Percentiles rank a stretch among this genome's conserved stretches.
Conservation (phyloP, 2,329 filamentous ascomycete species). For the Fusarium sterilihyphosum region DNA sequence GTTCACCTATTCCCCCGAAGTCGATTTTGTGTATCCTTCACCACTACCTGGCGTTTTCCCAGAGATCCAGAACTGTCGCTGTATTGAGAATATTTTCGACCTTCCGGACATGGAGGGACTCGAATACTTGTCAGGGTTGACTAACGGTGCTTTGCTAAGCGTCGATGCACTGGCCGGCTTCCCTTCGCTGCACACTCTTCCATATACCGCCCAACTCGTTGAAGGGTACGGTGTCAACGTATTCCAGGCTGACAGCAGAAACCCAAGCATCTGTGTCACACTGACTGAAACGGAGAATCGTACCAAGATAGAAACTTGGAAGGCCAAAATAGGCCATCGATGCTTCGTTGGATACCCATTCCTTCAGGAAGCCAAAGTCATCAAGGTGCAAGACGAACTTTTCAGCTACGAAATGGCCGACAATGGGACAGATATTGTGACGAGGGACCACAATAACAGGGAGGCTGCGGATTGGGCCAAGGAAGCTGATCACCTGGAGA, state of each 20-base stretch:
- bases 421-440: constrained; percentile 70
- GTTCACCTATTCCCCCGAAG: constrained; percentile 83
- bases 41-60: constrained; percentile 91
- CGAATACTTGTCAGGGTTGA: constrained; percentile 83
- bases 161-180: constrained; percentile 90
- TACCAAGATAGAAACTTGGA: constrained; percentile 76
- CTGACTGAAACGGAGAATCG: constrained; percentile 78
- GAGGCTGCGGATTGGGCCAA: constrained; percentile 86
- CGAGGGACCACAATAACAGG: constrained; percentile 75
- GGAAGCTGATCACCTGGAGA: constrained; percentile 86
- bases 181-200: constrained; percentile 86
- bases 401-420: constrained; percentile 84
- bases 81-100: constrained; percentile 96
- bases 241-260: constrained; percentile 94
- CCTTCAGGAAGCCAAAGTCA: constrained; percentile 90
- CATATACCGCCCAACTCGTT: constrained; percentile 78
- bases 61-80: constrained; percentile 85
- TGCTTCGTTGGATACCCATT: constrained; percentile 96
- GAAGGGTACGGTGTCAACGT: constrained; percentile 87
- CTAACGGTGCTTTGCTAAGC: constrained; percentile 85
- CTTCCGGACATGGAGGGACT: constrained; percentile 91
- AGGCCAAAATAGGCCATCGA: constrained; percentile 81
- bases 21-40: constrained; percentile 86
- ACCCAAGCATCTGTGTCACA: constrained; percentile 95
- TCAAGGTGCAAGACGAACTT: constrained; percentile 89